Conservation (phyloP, 140 eudicot species). For the Erigeron philadelphicus region DNA sequence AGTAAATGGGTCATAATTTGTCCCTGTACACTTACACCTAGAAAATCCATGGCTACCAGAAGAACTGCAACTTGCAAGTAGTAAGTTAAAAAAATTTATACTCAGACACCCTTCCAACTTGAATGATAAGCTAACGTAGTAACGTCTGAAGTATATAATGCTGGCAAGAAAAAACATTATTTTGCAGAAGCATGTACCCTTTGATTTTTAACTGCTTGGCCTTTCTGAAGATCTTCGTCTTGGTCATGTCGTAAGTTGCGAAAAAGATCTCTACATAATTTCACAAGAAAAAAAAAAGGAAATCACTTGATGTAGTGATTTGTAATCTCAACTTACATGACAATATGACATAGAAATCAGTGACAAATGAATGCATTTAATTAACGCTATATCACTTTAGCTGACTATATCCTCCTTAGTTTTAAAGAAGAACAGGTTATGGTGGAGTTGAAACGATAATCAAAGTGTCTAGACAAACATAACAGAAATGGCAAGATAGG, state of each 20-base stretch:
- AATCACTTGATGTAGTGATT: background rate
- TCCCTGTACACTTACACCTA: background rate
- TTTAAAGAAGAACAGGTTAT: background rate
- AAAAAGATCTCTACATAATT: slow-evolving; percentile 46
- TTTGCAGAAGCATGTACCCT: slow-evolving; percentile 36
- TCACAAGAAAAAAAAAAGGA: background rate
- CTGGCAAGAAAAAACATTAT: background rate
- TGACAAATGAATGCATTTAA: background rate
- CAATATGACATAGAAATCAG: background rate
- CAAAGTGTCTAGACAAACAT: background rate
- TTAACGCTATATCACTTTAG: background rate
- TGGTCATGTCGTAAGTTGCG: slow-evolving; percentile 57
- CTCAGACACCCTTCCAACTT: slow-evolving; percentile 3
- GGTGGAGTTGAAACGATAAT: background rate
- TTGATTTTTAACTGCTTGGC: slow-evolving; percentile 81
- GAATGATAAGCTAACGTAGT: background rate
- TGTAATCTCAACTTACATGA: background rate
- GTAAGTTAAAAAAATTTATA: background rate
- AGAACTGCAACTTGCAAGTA: background rate
- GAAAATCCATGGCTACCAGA: background rate
- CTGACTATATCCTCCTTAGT: background rate
- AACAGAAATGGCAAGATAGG: background rate
- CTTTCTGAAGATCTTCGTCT: slow-evolving; percentile 79
- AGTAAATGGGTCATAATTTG: background rate
- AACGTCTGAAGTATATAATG: too few relatives aligned